These are phyloP conservation scores for Asterophora parasitica DNA, from an alignment of 768 basidiomycete species.

Conservation along the genomic window DNA sequence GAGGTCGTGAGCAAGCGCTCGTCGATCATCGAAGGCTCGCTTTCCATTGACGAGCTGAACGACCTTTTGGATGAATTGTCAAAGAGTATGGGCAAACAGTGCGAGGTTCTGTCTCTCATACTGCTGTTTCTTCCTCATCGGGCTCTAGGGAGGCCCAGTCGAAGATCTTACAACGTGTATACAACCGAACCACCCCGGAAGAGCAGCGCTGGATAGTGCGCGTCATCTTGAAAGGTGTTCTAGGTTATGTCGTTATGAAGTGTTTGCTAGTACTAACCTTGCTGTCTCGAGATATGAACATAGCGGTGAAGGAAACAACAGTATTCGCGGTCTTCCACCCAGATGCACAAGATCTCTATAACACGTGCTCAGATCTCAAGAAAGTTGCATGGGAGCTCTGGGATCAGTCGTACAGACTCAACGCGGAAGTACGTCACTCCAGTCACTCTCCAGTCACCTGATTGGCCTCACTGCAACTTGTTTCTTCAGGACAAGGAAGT, in stretches of 20 bases:
- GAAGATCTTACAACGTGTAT: conserved; percentile 70
- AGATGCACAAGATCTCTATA: conserved; percentile 90
- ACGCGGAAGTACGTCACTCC: conserved; percentile 43
- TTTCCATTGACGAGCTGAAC: conserved; percentile 85
- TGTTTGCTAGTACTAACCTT: neutral
- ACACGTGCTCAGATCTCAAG: conserved; percentile 95
- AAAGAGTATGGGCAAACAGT: conserved; percentile 72
- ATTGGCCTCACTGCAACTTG: neutral
- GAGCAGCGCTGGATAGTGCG: conserved; percentile 97
- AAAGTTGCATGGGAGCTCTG: conserved; percentile 87
- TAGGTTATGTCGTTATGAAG: neutral
- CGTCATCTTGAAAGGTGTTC: conserved; percentile 86
- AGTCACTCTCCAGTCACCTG: neutral
- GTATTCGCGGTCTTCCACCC: conserved; percentile 90
- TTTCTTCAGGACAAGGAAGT: conserved; percentile 70
- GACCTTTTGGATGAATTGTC: conserved; percentile 73
- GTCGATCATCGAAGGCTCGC: conserved; percentile 67
- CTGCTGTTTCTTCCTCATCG: conserved; percentile 9
- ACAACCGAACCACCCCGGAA: conserved; percentile 73
- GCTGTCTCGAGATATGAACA: conserved; percentile 66
- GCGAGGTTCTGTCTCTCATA: conserved; percentile 17
- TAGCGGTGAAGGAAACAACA: conserved; percentile 91
- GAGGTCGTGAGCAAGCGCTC: conserved; percentile 85
- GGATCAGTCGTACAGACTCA: conserved; percentile 65
- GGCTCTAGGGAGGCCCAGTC: conserved; percentile 65